These are phyloP conservation scores for Hypoxylon sp. DNA, from an alignment of 2,329 filamentous ascomycete genomes.

Conservation along the genomic window DNA sequence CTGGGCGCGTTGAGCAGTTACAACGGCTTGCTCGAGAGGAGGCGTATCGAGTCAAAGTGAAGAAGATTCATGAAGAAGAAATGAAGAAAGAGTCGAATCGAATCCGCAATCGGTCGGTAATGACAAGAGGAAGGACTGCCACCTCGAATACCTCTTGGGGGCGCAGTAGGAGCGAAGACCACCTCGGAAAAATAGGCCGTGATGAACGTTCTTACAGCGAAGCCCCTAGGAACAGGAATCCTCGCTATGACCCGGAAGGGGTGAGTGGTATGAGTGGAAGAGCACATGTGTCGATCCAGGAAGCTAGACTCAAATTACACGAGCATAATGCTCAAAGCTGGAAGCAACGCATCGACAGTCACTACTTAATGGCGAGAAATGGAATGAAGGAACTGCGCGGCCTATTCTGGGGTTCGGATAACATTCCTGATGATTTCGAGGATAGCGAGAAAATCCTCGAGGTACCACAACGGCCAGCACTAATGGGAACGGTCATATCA, in stretches of 20 bases:
- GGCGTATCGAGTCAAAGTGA: slow-evolving; percentile 88
- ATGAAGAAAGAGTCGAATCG: slow-evolving; percentile 67
- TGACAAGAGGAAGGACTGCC: slow-evolving; percentile 57
- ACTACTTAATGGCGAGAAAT: slow-evolving; percentile 76
- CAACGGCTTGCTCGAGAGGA: slow-evolving; percentile 92
- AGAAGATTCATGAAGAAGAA: slow-evolving; percentile 83
- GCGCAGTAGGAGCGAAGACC: slow-evolving; percentile 72
- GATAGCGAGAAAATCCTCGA: slow-evolving; percentile 89
- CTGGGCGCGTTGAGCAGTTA: slow-evolving; percentile 88
- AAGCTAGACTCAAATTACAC: slow-evolving; percentile 82
- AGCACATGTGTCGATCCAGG: slow-evolving; percentile 79
- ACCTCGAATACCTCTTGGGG: slow-evolving; percentile 56
- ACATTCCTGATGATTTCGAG: slow-evolving; percentile 84
- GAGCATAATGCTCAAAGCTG: slow-evolving; percentile 89
- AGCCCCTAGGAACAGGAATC: slow-evolving; percentile 61
- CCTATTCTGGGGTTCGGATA: slow-evolving; percentile 85
- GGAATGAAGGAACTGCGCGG: slow-evolving; percentile 84
- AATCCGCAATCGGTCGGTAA: slow-evolving; percentile 69
- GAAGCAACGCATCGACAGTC: slow-evolving; percentile 89
- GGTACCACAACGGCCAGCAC: slow-evolving; percentile 85
- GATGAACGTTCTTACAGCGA: slow-evolving; percentile 54
- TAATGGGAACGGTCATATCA: slow-evolving; percentile 84
- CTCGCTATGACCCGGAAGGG: slow-evolving; percentile 85
- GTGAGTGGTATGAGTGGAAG: slow-evolving; percentile 77
- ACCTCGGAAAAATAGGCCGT: slow-evolving; percentile 52